Evolutionary conservation across 1,284 basidiomycete genomes (phyloP), one percentile per base, ranked within the genome.

Genomic region (Ganoderma sinense): DNA sequence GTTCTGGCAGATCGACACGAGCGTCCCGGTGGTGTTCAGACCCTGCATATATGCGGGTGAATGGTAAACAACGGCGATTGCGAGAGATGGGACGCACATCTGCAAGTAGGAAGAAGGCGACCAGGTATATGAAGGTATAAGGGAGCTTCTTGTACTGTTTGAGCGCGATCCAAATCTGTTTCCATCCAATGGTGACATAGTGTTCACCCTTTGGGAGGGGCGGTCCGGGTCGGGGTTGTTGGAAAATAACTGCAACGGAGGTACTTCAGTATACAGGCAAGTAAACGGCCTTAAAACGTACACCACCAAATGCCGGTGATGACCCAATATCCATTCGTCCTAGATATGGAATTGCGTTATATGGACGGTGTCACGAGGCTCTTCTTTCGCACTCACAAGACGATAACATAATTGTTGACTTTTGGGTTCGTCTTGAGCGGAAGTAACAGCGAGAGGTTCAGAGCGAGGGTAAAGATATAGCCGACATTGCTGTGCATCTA

Each of bases 231-330:
- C 93, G 88, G 16, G 88, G 90, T 75, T 92, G 86, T 77, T 94
- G 93, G 78, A 89, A 92, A 66, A 94, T 87, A 77, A 94, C 91
- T 94, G 66, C 2, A 56, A 29, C 58, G 7, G 41, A 23, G 2
- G 20, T n/a, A 2, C 16, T n/a, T 64, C 23, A 69, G 70, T 31
- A 26, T 31, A 29, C 13, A 48, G 11, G 23, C 39, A 4, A 29
- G 2, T 64, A 51, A n/a, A 36, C 40, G 26, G 29, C 11, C n/a
- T 20, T 16, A 40, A 33, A 51, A 16, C 90, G 59, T 79, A 94
- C 92, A 95, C 94, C 91, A 95, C 89, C 90, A 95, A 64, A 92
- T 91, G 68, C 90, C 95, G 33, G 82, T 84, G 41, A 92, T 63
- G 64, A 90, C 91, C 93, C 88, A 96, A 77, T 92, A 96, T 1